phyloP scores from a whole-genome alignment of 2,329 filamentous ascomycete genomes.

The Alternaria panax region DNA sequence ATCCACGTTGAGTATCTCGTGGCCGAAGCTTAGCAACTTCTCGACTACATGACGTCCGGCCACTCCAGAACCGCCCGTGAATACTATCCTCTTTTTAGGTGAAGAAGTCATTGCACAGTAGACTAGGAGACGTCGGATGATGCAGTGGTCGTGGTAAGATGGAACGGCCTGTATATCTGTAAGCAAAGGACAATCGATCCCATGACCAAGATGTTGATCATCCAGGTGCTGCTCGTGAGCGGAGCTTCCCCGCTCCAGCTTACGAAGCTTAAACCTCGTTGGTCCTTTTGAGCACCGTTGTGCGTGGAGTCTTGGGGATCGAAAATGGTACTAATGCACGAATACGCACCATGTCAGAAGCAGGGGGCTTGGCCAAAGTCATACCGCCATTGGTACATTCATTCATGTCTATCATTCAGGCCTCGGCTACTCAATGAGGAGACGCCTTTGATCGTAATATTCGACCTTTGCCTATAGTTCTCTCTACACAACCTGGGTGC shows the following conservation, averaged over 20 bases:
- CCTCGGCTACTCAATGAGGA: constrained; percentile 13
- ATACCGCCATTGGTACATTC: constrained; percentile 41
- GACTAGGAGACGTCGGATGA: neutral
- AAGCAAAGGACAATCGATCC: neutral
- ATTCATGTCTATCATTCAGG: constrained; percentile 46
- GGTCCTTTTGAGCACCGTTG: constrained; percentile 1
- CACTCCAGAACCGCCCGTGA: constrained; percentile 63
- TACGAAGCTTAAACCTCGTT: constrained; percentile 1
- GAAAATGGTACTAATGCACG: neutral
- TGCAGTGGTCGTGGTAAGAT: neutral
- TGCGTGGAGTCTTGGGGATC: neutral
- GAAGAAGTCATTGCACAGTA: constrained; percentile 15
- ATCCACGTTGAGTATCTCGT: constrained; percentile 64
- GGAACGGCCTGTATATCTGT: neutral
- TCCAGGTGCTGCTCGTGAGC: constrained; percentile 5
- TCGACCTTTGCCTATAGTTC: neutral
- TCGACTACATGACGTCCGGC: constrained; percentile 56
- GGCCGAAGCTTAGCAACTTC: constrained; percentile 58
- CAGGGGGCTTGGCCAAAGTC: neutral
- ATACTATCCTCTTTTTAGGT: constrained; percentile 53
- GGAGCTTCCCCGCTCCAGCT: constrained; percentile 29
- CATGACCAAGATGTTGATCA: neutral
- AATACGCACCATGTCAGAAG: neutral
- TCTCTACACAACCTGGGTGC: constrained; percentile 69
- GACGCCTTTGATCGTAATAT: constrained; percentile 5